phyloP scores from a whole-genome alignment of 257 asterid species.

The Jacaranda mimosifolia region DNA sequence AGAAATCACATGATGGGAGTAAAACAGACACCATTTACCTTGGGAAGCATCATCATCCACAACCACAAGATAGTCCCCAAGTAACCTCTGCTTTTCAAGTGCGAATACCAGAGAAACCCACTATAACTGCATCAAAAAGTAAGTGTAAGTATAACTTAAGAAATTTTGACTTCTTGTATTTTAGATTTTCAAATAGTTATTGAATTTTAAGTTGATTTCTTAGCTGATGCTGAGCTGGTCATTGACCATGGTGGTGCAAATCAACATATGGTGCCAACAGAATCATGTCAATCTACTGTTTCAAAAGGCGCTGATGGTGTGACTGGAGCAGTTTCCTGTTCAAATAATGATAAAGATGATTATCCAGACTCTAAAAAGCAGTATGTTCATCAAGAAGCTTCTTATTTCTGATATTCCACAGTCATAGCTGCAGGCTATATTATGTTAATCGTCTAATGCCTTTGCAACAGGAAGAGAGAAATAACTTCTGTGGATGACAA shows the following conservation, averaged over 20 bases:
- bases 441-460: slow-evolving; percentile 34
- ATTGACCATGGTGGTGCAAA: slow-evolving; percentile 39
- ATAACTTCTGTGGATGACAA: slow-evolving; percentile 49
- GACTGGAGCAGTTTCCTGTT: slow-evolving; percentile 39
- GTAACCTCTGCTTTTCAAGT: slow-evolving; percentile 48
- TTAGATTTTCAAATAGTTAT: slow-evolving; percentile 12
- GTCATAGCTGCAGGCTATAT: slow-evolving; percentile 26
- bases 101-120: slow-evolving; percentile 43
- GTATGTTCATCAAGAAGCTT: slow-evolving; percentile 55
- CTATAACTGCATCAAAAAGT: slow-evolving; percentile 54
- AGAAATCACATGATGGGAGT: slow-evolving; percentile 78
- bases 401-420: slow-evolving; percentile 16
- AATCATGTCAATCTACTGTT: slow-evolving; percentile 41
- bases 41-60: slow-evolving; percentile 78
- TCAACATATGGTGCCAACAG: slow-evolving; percentile 46
- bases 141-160: slow-evolving; percentile 29
- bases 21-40: slow-evolving; percentile 76
- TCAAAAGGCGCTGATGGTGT: slow-evolving; percentile 47
- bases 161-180: neutral
- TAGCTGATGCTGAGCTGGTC: slow-evolving; percentile 56
- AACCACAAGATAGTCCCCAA: slow-evolving; percentile 64
- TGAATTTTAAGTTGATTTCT: slow-evolving; percentile 39
- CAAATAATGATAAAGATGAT: slow-evolving; percentile 52
- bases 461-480: slow-evolving; percentile 69
- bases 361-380: slow-evolving; percentile 65